phyloP scores from a whole-genome alignment of 2,329 filamentous ascomycete species.

The Didymella glomerata region DNA sequence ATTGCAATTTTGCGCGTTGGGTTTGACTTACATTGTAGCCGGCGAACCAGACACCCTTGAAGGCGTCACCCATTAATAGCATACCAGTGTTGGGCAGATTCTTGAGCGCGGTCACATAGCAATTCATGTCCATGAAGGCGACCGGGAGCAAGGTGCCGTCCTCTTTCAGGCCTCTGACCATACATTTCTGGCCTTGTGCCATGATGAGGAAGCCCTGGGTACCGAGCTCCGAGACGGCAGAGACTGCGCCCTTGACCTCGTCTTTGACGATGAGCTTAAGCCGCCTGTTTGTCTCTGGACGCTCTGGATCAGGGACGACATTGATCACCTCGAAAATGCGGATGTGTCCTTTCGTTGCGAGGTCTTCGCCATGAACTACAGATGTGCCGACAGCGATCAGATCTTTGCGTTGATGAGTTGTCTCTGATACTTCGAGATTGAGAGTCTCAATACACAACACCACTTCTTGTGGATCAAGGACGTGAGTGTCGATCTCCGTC shows the following conservation, averaged over 20 bases:
- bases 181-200: conserved; percentile 95
- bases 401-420: conserved; percentile 83
- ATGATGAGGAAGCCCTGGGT: conserved; percentile 88
- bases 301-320: conserved; percentile 87
- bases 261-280: conserved; percentile 89
- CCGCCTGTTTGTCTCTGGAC: conserved; percentile 83
- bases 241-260: conserved; percentile 91
- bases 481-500: conserved; percentile 77
- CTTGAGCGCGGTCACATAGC: conserved; percentile 86
- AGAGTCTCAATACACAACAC: conserved; percentile 84
- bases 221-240: conserved; percentile 82
- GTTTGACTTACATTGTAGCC: conserved; percentile 74
- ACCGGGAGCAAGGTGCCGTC: conserved; percentile 92
- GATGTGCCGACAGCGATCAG: conserved; percentile 87
- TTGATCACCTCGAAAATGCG: conserved; percentile 92
- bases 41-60: conserved; percentile 95
- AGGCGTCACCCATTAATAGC: conserved; percentile 85
- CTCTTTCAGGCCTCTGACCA: conserved; percentile 95
- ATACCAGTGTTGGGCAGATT: conserved; percentile 84
- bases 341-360: conserved; percentile 82
- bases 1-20: neutral
- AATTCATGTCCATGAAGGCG: conserved; percentile 97
- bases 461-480: conserved; percentile 77
- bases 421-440: conserved; percentile 88
- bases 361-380: conserved; percentile 86